A percentile compares a stretch with the other conserved stretches of the same genome.
phyloP scores from a whole-genome alignment of 495 filamentous ascomycete genomes.

The Cryomyces minteri region DNA sequence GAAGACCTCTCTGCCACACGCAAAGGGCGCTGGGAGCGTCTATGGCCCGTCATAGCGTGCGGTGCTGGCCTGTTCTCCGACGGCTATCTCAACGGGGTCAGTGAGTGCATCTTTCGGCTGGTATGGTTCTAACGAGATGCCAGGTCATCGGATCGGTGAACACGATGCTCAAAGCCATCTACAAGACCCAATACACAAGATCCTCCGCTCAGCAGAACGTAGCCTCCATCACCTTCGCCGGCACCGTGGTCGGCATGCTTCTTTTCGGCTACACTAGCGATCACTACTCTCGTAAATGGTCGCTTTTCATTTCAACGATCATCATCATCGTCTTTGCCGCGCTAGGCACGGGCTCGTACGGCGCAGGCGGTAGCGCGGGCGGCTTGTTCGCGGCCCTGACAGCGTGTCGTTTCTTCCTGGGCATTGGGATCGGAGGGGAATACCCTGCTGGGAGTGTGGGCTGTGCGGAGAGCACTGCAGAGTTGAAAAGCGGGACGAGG shows the following conservation, averaged over 20 bases:
- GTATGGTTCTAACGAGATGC: no score
- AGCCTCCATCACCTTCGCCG: constrained; percentile 67
- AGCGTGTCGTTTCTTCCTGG: constrained; percentile 69
- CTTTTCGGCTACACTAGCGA: constrained; percentile 70
- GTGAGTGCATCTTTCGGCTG: no score
- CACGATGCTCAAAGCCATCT: constrained; percentile 47
- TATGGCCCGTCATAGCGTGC: no score
- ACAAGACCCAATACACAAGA: constrained; percentile 45
- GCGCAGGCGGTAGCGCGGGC: constrained; percentile 36
- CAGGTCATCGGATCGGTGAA: constrained; percentile 74
- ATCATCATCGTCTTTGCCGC: constrained; percentile 74
- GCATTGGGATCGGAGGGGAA: constrained; percentile 50
- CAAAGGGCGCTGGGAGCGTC: no score
- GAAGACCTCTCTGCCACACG: no score
- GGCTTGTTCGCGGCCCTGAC: constrained; percentile 70
- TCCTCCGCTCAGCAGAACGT: constrained; percentile 51
- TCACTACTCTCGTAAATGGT: constrained; percentile 67
- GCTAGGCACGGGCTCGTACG: constrained; percentile 61
- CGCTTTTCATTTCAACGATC: constrained; percentile 62
- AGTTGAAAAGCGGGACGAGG: no score
- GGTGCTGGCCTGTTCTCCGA: no score
- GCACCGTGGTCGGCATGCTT: constrained; percentile 72
- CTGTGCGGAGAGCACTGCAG: constrained; percentile 69
- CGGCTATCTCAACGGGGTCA: no score
- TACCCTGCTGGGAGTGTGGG: constrained; percentile 82